These are phyloP conservation scores for Rhizopogon roseolus DNA, from an alignment of 768 basidiomycete genomes.

Conservation along the genomic window DNA sequence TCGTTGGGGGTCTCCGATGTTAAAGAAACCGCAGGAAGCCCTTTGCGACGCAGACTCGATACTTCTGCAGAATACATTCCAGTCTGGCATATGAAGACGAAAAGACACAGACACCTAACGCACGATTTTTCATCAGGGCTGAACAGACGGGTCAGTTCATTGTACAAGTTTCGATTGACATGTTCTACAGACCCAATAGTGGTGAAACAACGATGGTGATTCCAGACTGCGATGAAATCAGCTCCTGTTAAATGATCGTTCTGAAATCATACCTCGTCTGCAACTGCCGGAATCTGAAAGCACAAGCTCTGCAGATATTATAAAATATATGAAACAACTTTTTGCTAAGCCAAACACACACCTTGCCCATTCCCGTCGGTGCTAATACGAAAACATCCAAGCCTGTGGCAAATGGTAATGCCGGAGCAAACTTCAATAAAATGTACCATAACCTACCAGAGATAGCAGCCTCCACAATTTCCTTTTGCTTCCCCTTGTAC, in stretches of 20 bases:
- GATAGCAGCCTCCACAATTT: conserved; percentile 69
- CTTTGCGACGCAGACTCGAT: conserved; percentile 46
- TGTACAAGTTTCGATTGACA: not conserved
- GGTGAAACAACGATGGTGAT: conserved; percentile 76
- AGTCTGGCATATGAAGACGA: not conserved
- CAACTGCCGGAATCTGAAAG: conserved; percentile 79
- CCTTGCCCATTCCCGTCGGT: conserved; percentile 90
- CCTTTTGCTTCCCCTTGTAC: conserved; percentile 76
- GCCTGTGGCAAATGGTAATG: conserved; percentile 33
- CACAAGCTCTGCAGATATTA: conserved; percentile 58
- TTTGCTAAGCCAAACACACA: conserved; percentile 16
- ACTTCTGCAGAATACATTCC: conserved; percentile 44
- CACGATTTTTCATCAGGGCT: conserved; percentile 86
- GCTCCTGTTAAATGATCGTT: not conserved
- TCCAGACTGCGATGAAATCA: conserved; percentile 43
- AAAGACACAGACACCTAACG: conserved; percentile 15
- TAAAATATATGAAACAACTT: not conserved
- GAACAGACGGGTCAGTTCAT: not conserved
- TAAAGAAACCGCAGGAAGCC: conserved; percentile 55
- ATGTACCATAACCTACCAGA: conserved; percentile 35
- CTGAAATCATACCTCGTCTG: conserved; percentile 40
- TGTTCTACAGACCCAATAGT: conserved; percentile 50
- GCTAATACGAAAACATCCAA: conserved; percentile 75
- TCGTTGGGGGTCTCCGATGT: conserved; percentile 57
- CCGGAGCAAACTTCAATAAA: not conserved